Evolutionary conservation across 306 rosid genomes (phyloP), one percentile per base, ranked within the genome.

Genomic region (Neltuma alba): DNA sequence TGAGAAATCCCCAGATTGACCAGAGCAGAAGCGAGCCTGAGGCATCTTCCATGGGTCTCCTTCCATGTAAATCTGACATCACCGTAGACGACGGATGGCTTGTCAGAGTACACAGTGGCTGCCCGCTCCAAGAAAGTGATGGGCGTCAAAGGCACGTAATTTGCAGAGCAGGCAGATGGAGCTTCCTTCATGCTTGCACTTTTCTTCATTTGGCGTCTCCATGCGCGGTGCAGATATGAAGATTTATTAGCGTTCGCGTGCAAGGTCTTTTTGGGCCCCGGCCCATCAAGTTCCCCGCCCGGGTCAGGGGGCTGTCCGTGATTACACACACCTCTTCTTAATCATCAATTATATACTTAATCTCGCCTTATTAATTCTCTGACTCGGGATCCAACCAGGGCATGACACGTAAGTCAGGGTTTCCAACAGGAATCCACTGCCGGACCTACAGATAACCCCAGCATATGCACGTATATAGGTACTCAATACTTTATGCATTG

Each of bases 1-100:
- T 66, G 89, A 31, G 89, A 87, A 70, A 94, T 41, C 23, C 94
- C 90, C 37, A 94, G 50, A 15, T 47, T 85, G 76, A 83, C 70
- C 80, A 94, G 62, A 85, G 94, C 54, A 15, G 94, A 87, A 76
- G 98, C 92, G 50, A 91, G 81, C 5, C 81, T 79, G 37, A 83
- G 23, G 65, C 92, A 94, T 81, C 97, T 80, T 45, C 62, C 57
- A 52, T 87, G 80, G 63, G 94, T 94, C 72, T 94, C 23, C 55
- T 57, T 70, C 97, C 97, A 94, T 5, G 92, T 79, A 72, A 86
- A 90, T 15, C 71, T 55, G 11, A 77, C 40, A 36, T 20, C 23
- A 20, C 78, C 86, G 54, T 87, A 87, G 61, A 92, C 38, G 42
- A 92, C 11, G 33, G 96, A 89, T 33, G 76, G 23, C 9, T 81